These are phyloP conservation scores for Pelargonium nanum DNA, from an alignment of 345 rosid species.

Conservation along the genomic window DNA sequence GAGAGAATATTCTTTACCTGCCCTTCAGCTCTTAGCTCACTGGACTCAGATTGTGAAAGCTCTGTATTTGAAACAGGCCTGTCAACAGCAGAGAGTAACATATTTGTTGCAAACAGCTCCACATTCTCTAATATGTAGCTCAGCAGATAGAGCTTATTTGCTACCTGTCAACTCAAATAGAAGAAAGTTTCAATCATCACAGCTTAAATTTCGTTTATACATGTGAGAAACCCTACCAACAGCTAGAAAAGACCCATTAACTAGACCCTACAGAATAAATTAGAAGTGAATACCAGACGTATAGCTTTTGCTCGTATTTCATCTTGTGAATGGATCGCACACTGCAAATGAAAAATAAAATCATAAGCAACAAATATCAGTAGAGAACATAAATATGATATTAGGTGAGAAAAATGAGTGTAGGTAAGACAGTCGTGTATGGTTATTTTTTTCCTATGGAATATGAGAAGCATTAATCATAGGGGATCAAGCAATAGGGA, in stretches of 20 bases:
- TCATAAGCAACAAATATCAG: constrained; percentile 13
- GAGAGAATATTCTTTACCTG: constrained; percentile 36
- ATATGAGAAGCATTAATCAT: not conserved
- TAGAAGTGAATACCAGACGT: constrained; percentile 55
- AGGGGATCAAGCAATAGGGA: not conserved
- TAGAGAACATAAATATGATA: not conserved
- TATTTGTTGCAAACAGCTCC: constrained; percentile 76
- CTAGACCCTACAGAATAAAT: too few species aligned
- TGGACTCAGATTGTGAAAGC: constrained; percentile 29
- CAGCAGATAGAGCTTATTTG: constrained; percentile 87
- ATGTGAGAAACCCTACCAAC: constrained; percentile 1
- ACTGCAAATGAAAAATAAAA: constrained; percentile 43
- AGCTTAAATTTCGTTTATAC: too few species aligned
- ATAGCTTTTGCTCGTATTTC: constrained; percentile 87
- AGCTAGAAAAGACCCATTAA: not conserved
- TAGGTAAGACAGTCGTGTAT: not conserved
- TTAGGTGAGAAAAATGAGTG: not conserved
- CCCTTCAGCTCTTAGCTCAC: constrained; percentile 40
- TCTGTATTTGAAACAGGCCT: constrained; percentile 29
- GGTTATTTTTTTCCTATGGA: not conserved
- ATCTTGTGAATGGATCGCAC: constrained; percentile 89
- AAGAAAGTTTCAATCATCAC: constrained; percentile 6
- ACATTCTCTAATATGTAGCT: constrained; percentile 56
- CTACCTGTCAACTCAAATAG: constrained; percentile 50
- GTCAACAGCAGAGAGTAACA: constrained; percentile 61